Base-by-base conservation (phyloP, 306 rosid genomes). In the Trifolium fragiferum region DNA sequence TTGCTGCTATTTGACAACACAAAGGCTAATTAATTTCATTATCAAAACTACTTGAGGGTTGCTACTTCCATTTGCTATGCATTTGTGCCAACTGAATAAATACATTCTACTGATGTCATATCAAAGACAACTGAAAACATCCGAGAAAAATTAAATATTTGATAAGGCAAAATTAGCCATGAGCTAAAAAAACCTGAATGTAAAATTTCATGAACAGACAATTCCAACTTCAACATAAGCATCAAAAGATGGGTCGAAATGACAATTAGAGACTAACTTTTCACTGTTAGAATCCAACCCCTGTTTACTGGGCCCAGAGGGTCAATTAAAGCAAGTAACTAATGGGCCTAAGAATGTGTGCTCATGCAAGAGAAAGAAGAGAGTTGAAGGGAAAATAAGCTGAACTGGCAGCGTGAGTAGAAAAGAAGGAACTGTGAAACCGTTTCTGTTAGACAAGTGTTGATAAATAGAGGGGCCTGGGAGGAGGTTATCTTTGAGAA, bases 111-210 rank as follows among this genome's bases (percentile, higher is more conserved):
- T 11, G 8, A 27, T 5, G 20, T 40, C 49, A 44, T 44, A 44
- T 44, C 50, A 13, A 44, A 13, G 16, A 4, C 60, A 57, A 41
- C 55, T 15, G n/a, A 63, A 46, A 57, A 18, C 37, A 46, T 8
- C 5, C 1, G 43, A 55, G 11, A 55, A 44, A 76, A 30, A 18
- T 1, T 55, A 14, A 18, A 61, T n/a, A 51, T n/a, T 50, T n/a
- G n/a, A 53, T 18, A 1, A 12, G 55, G 46, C 63, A 68, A 27
- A 61, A 60, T 59, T 35, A 13, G 19, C 33, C 16, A 76, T 13
- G 30, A 37, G 60, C 67, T 35, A n/a, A 16, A n/a, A 16, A 66
- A 76, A 16, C n/a, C 72, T n/a, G 79, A 44, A 41, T 51, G 68
- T 40, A 43, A 63, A 53, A 32, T 16, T 41, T 66, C 58, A 44